A percentile compares a stretch with the other conserved stretches of the same genome.
phyloP scores from a whole-genome alignment of 1,139 yeast genomes.

The Scheffersomyces segobiensis region DNA sequence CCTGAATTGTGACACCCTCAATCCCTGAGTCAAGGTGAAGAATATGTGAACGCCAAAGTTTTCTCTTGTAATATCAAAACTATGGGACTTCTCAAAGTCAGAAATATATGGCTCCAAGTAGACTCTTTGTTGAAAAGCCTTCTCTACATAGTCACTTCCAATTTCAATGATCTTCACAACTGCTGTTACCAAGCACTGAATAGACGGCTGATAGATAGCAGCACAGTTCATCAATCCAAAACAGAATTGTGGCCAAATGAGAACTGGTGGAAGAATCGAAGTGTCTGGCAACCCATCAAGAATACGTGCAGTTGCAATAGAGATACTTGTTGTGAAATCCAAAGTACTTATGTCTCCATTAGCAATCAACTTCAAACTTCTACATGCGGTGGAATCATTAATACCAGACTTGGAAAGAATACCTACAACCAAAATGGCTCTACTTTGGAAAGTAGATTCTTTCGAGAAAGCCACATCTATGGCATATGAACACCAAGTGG shows the following conservation, averaged over 20 bases:
- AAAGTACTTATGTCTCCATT: slow-evolving; percentile 30
- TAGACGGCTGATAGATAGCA: slow-evolving; percentile 55
- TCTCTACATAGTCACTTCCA: slow-evolving; percentile 24
- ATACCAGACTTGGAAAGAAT: slow-evolving; percentile 66
- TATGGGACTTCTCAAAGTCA: slow-evolving; percentile 47
- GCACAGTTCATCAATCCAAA: slow-evolving; percentile 35
- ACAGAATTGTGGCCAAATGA: slow-evolving; percentile 66
- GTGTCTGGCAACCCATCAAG: slow-evolving; percentile 60
- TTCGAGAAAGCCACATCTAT: slow-evolving; percentile 64
- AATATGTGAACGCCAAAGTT: slow-evolving; percentile 61
- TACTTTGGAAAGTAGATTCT: slow-evolving; percentile 64
- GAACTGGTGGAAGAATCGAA: slow-evolving; percentile 54
- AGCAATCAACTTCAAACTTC: slow-evolving; percentile 36
- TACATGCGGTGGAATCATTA: slow-evolving; percentile 58
- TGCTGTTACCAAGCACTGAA: slow-evolving; percentile 38
- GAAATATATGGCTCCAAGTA: slow-evolving; percentile 44
- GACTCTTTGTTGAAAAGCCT: slow-evolving; percentile 39
- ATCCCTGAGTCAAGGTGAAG: slow-evolving; percentile 58
- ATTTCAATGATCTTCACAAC: slow-evolving; percentile 25
- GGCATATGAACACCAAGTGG: slow-evolving; percentile 70
- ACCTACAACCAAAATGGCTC: slow-evolving; percentile 75
- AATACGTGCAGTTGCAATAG: slow-evolving; percentile 58
- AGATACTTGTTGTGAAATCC: slow-evolving; percentile 36
- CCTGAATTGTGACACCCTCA: slow-evolving; percentile 61
- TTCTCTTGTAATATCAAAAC: slow-evolving; percentile 38